Conservation (phyloP, 2,329 filamentous ascomycete genomes). For the Teratosphaeria nubilosa region DNA sequence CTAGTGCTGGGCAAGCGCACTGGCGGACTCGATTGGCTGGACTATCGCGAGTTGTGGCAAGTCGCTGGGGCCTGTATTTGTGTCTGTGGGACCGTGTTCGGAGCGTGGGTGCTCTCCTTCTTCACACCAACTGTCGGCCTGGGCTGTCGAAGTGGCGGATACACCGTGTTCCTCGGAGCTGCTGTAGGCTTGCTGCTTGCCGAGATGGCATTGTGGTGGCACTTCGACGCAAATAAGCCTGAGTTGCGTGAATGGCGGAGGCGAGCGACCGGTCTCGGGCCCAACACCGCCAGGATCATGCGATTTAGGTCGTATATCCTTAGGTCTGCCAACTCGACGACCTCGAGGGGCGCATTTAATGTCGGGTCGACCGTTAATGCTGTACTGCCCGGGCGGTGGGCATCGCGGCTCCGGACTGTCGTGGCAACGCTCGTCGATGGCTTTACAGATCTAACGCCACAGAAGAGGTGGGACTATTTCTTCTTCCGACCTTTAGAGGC, state of each 20-base stretch:
- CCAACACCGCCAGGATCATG: not conserved
- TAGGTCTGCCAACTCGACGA: not conserved
- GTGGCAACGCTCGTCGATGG: not conserved
- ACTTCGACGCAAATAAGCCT: constrained; percentile 11
- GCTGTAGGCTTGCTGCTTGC: constrained; percentile 26
- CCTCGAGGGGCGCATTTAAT: not conserved
- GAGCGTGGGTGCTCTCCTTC: constrained; percentile 33
- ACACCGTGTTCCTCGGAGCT: constrained; percentile 31
- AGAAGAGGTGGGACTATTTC: constrained; percentile 13
- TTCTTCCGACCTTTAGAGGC: constrained; percentile 27
- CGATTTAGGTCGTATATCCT: not conserved
- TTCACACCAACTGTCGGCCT: constrained; percentile 39
- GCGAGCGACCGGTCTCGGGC: not conserved
- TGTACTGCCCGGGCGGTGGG: not conserved
- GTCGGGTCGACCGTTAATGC: not conserved
- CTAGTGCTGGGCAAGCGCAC: constrained; percentile 26
- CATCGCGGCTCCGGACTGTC: not conserved
- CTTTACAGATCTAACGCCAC: constrained; percentile 1
- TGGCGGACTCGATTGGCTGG: constrained; percentile 31
- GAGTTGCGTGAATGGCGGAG: constrained; percentile 6
- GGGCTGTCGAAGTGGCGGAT: constrained; percentile 31
- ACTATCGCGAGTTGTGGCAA: constrained; percentile 36
- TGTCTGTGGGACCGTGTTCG: constrained; percentile 27
- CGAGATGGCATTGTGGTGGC: constrained; percentile 30
- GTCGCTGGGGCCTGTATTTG: constrained; percentile 28